A percentile compares a stretch with the other conserved stretches of the same genome.
These are phyloP conservation scores for Penicillium longicatenatum DNA, from an alignment of 495 filamentous ascomycete species.

Conservation along the genomic window DNA sequence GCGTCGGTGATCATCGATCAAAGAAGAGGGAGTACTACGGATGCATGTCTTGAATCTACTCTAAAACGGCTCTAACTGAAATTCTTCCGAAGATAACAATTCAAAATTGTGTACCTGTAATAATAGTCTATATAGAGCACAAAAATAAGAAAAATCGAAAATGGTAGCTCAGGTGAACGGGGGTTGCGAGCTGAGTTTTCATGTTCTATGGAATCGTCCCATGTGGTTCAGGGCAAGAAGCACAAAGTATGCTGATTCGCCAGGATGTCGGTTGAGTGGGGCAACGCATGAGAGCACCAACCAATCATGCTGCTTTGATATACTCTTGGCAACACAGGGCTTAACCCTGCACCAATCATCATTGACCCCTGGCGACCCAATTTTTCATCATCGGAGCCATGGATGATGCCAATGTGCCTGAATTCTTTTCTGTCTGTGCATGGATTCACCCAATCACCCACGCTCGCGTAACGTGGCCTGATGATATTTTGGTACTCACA, in stretches of 20 bases:
- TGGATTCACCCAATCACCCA: neutral
- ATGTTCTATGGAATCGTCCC: neutral
- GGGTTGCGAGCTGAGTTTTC: neutral
- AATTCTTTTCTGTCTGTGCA: neutral
- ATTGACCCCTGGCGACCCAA: neutral
- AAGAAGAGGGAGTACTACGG: neutral
- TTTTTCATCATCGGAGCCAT: neutral
- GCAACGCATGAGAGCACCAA: neutral
- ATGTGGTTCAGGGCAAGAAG: neutral
- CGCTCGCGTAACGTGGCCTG: neutral
- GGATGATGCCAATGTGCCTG: neutral
- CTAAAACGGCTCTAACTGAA: no score
- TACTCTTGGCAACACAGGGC: neutral
- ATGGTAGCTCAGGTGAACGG: no score
- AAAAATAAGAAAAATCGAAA: no score
- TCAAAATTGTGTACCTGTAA: no score
- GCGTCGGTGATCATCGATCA: neutral
- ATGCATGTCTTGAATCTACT: no score
- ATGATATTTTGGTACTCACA: neutral
- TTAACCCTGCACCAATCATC: neutral
- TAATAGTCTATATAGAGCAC: no score
- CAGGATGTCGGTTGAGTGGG: neutral
- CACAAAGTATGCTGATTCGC: neutral
- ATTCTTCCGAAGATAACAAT: no score
- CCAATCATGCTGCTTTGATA: neutral